These are phyloP conservation scores for Selaginella moellendorffii DNA, from an alignment of 75 land plant species.

Conservation along the genomic window DNA sequence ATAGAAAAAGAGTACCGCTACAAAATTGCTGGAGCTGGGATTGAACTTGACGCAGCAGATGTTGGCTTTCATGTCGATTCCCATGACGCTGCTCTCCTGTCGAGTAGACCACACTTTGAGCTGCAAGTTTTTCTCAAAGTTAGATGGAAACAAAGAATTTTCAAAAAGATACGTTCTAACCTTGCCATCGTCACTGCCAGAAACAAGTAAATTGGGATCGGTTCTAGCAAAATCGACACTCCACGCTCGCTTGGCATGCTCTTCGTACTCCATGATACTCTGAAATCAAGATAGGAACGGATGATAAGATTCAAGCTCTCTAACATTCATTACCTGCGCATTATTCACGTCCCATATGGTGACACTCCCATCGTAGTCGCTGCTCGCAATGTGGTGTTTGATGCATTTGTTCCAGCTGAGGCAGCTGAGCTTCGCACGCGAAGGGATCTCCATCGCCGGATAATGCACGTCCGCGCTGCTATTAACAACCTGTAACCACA, in stretches of 20 bases:
- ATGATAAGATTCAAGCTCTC: background rate
- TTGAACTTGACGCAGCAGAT: constrained; percentile 3
- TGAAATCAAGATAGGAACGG: background rate
- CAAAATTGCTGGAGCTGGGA: background rate
- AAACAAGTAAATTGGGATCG: constrained; percentile 2
- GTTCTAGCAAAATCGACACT: constrained; percentile 9
- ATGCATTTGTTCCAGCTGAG: background rate
- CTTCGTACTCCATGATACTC: constrained; percentile 4
- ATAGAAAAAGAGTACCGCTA: background rate
- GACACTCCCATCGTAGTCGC: background rate
- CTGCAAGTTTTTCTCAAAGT: background rate
- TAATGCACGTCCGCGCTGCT: background rate
- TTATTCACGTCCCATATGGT: background rate
- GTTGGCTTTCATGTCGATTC: constrained; percentile 4
- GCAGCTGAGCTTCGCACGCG: background rate
- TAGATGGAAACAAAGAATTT: too few relatives aligned
- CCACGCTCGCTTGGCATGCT: constrained; percentile 7
- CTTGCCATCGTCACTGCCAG: constrained; percentile 10
- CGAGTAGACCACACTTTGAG: constrained; percentile 3
- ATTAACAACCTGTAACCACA: background rate
- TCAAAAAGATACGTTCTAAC: background rate
- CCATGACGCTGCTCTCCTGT: background rate
- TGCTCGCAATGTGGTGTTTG: background rate
- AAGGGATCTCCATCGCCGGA: background rate
- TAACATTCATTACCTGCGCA: background rate